Evolutionary conservation across 345 rosid species (phyloP), one percentile per base, ranked within the genome.

Genomic region (Arabis hirsuta): DNA sequence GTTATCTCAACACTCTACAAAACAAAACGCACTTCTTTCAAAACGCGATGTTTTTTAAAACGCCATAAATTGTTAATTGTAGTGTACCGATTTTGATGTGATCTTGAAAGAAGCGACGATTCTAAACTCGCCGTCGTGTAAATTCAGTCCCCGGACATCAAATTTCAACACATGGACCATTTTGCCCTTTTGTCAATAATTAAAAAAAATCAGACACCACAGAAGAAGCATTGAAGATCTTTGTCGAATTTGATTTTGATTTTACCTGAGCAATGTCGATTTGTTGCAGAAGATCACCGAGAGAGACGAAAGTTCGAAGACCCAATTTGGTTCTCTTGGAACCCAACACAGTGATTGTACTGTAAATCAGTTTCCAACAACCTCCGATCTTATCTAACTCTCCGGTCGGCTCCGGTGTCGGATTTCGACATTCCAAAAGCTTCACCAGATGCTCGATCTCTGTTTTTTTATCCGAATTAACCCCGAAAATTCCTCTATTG

Each of bases 401-500:
- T 29, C 54, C 29, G 34, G 91, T 84, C 26, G 97, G 97, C 68
- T 88, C 78, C 62, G 89, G 85, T 9, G 88, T 94, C 73, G 95
- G 97, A 73, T 94, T 94, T 62, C 79, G 88, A 80, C 92, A 83
- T 69, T 94, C 95, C 13, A 91, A 61, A 20, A 82, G 81, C 80
- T 84, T 79, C 44, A 87, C 87, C 13, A 91, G 59, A 53, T 67
- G 32, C 68, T 85, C 87, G 51, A 89, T 89, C 81, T 91, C 89
- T 43, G 82, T 14, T 64, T 83, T 89, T 79, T 83, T 89, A 11
- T 83, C 82, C 55, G 97, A 88, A 11, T 80, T 74, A 1, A 84
- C 85, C 34, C 98, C 95, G 65, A 89, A 94, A 32, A 94, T 82
- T 41, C 98, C 96, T 81, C 96, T 94, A 55, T 91, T 91, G 29